Conservation (phyloP, 495 filamentous ascomycete genomes). For the Talaromyces nanjingensis region DNA sequence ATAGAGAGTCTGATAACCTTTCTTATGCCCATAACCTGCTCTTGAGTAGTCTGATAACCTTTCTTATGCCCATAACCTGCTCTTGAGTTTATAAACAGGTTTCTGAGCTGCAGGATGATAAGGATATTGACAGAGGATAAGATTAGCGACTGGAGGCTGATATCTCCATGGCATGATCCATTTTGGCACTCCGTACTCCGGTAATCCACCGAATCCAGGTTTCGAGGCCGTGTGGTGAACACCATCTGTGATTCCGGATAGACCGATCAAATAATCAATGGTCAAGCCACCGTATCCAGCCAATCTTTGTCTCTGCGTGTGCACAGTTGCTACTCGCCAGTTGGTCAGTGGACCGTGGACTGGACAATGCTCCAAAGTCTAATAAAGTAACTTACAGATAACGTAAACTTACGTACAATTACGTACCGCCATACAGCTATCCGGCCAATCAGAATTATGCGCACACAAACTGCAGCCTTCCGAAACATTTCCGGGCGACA, state of each 20-base stretch:
- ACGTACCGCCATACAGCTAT: background rate
- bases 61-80: background rate
- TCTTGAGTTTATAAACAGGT: background rate
- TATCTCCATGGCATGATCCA: background rate
- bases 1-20: background rate
- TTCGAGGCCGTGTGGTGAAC: background rate
- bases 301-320: background rate
- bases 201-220: background rate
- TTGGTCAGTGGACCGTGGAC: background rate
- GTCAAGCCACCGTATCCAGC: background rate
- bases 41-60: background rate
- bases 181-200: background rate
- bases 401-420: background rate
- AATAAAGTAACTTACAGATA: background rate
- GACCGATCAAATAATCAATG: background rate
- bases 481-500: constrained; percentile 4
- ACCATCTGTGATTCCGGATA: background rate
- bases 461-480: background rate
- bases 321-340: background rate
- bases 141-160: background rate
- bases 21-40: background rate
- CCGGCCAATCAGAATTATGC: background rate
- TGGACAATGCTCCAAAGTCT: background rate
- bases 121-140: background rate
- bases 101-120: background rate